phyloP scores from a whole-genome alignment of 441 rosid species.

The Raphanus hybrid region DNA sequence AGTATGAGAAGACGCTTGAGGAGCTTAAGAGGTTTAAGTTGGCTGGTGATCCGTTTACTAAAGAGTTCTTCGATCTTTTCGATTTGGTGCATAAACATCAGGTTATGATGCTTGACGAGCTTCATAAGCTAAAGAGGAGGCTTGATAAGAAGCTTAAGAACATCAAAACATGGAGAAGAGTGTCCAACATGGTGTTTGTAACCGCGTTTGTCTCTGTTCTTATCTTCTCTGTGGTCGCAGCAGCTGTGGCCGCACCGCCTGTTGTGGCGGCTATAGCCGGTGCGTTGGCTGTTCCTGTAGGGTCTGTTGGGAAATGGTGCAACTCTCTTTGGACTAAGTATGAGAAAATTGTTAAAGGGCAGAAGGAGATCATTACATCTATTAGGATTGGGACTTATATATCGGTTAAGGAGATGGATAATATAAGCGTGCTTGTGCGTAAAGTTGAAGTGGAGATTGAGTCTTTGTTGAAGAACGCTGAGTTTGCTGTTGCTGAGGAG shows the following conservation, averaged over 20 bases:
- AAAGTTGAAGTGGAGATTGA: constrained; percentile 55
- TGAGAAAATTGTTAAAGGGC: constrained; percentile 55
- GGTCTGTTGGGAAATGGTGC: constrained; percentile 73
- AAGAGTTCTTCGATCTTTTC: constrained; percentile 58
- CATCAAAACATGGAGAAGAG: constrained; percentile 60
- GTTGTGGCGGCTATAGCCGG: constrained; percentile 60
- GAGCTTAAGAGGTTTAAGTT: constrained; percentile 39
- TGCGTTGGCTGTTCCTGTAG: constrained; percentile 61
- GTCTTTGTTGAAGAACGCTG: constrained; percentile 48
- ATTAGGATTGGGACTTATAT: constrained; percentile 47
- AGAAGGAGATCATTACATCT: constrained; percentile 48
- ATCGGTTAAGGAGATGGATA: constrained; percentile 59
- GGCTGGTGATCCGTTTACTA: constrained; percentile 59
- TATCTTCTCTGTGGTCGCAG: constrained; percentile 66
- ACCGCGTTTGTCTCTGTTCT: constrained; percentile 18
- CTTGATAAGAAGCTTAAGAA: constrained; percentile 59
- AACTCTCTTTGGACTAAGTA: constrained; percentile 57
- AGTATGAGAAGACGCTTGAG: constrained; percentile 54
- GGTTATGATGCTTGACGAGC: constrained; percentile 50
- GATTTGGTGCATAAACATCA: constrained; percentile 57
- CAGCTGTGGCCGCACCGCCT: constrained; percentile 70
- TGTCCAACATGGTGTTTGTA: constrained; percentile 61
- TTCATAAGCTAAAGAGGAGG: constrained; percentile 50
- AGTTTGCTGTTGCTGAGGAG: constrained; percentile 56
- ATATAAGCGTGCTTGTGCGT: constrained; percentile 50